Base-by-base conservation (phyloP, 192 early-diverging fungal genomes). In the Coemansia aciculifera region DNA sequence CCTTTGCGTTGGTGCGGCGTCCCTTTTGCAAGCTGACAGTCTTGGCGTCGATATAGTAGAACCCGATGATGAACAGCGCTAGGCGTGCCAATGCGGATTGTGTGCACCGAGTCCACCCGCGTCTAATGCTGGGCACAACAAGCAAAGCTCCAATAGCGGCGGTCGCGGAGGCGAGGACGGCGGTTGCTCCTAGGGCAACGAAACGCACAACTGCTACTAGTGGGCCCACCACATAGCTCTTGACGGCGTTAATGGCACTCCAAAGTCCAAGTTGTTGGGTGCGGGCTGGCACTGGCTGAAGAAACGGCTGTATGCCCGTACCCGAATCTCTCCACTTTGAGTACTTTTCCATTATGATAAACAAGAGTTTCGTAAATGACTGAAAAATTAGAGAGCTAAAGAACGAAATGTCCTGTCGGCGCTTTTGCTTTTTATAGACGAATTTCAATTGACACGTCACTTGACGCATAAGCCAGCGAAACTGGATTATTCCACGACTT, bases 261-360 rank as follows among this genome's bases (percentile, higher is more conserved):
- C 37, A 51, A 32, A 72, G n/a, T 1, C 51, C 61, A 23, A 44
- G 59, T 37, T 73, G 71, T 63, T 78, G 73, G 21, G 73, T 32
- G 29, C 75, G 81, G 6, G 73, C 67, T 0, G 76, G 73, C 67
- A 90, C 81, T 3, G 89, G 90, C 68, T 89, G 89, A 49, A 94
- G 73, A 77, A 95, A 95, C 8, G 93, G 93, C 66, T 95, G 93
- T 49, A 95, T 93, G n/a, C 93, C 93, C 5, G 92, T 95, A 37
- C 92, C 90, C 49, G 87, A 71, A 68, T 93, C 90, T 74, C 93
- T 88, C 93, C 93, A 95, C 57, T 89, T 87, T 68, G 92, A 94
- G 81, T 86, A 95, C 68, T 95, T 94, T 71, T 93, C 93, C 93
- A 93, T 93, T 61, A 19, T 15, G 10, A 24, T 17, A 49, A 29